Evolutionary conservation across 257 asterid species (phyloP).

Genomic region (Apocynum venetum): DNA sequence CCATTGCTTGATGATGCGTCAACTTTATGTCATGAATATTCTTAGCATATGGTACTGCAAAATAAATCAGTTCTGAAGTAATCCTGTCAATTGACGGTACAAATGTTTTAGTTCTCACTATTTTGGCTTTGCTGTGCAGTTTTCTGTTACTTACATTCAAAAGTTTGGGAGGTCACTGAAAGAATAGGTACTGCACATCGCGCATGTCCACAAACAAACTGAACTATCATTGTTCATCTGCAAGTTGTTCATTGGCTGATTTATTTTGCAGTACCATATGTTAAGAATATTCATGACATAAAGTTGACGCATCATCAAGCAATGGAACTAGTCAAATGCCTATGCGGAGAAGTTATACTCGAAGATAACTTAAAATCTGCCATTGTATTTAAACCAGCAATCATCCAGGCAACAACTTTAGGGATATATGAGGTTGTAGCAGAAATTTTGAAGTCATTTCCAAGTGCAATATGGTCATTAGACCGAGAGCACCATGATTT

Average conservation of each 20-base stretch:
- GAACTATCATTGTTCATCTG: neutral
- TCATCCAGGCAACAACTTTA: constrained; percentile 27
- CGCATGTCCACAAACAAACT: neutral
- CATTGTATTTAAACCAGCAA: constrained; percentile 25
- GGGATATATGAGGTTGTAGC: constrained; percentile 40
- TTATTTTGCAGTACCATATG: constrained; percentile 27
- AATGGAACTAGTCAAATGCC: constrained; percentile 24
- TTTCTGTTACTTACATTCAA: constrained; percentile 13
- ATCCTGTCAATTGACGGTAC: neutral
- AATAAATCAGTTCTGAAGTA: neutral
- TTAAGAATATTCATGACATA: constrained; percentile 10
- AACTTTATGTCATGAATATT: constrained; percentile 14
- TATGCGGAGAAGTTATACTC: constrained; percentile 27
- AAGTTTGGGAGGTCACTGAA: constrained; percentile 20
- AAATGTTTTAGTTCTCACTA: neutral
- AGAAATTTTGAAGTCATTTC: constrained; percentile 37
- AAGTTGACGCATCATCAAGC: constrained; percentile 32
- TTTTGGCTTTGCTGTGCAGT: constrained; percentile 11
- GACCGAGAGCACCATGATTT: constrained; percentile 25
- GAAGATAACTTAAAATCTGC: constrained; percentile 28
- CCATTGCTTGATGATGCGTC: constrained; percentile 34
- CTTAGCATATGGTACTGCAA: constrained; percentile 27
- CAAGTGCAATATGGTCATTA: constrained; percentile 35
- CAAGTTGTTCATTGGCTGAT: neutral
- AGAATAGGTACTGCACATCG: constrained; percentile 3